A percentile compares a stretch with the other conserved stretches of the same genome.
Evolutionary conservation across 768 basidiomycete species (phyloP).

Genomic region (Mycena latifolia): DNA sequence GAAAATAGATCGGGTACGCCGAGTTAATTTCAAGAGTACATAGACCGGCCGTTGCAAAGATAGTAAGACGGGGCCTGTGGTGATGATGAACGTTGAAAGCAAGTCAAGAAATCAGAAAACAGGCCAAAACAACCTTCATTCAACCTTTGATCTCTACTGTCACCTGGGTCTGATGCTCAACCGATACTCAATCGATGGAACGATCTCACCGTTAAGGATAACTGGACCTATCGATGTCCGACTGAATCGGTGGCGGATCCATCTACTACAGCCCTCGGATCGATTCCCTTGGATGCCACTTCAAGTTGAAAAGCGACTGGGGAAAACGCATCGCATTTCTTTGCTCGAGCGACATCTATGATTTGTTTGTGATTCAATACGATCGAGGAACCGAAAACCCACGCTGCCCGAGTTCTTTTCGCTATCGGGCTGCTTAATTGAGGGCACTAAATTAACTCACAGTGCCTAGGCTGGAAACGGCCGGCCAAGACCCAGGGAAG

Average conservation of each 20-base stretch:
- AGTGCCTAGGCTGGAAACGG: constrained; percentile 12
- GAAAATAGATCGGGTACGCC: no score
- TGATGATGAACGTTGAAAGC: neutral
- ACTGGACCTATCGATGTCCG: constrained; percentile 23
- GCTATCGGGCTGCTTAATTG: constrained; percentile 8
- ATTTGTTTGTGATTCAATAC: neutral
- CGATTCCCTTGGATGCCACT: no score
- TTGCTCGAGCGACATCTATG: no score
- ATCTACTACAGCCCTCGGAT: no score
- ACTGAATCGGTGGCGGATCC: constrained; percentile 1
- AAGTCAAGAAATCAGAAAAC: neutral
- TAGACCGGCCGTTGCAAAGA: no score
- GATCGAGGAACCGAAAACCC: neutral
- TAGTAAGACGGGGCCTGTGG: neutral
- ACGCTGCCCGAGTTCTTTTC: neutral
- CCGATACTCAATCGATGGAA: constrained; percentile 24
- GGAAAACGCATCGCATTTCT: no score
- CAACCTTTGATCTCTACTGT: neutral
- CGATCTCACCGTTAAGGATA: constrained; percentile 8
- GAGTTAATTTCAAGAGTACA: no score
- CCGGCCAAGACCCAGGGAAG: constrained; percentile 1
- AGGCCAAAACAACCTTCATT: neutral
- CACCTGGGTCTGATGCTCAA: neutral
- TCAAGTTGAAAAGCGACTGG: no score
- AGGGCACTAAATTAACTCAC: neutral